Evolutionary conservation across 345 rosid species (phyloP).

Genomic region (Camelina hispida): DNA sequence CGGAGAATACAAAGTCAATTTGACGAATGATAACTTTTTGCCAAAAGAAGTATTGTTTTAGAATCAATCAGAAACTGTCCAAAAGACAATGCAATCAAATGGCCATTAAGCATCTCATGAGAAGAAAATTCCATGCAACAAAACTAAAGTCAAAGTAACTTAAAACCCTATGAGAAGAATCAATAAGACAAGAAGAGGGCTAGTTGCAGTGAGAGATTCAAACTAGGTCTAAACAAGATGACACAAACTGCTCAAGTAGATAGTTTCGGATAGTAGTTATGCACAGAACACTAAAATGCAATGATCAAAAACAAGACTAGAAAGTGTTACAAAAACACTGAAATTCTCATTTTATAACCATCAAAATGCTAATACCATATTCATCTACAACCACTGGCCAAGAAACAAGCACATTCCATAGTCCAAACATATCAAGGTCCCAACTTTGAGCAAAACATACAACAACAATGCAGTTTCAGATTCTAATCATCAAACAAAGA

Average conservation of each 20-base stretch:
- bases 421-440: neutral
- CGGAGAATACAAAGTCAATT: neutral
- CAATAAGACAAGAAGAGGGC: neutral
- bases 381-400: neutral
- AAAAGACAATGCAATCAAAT: neutral
- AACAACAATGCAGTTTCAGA: constrained; percentile 5
- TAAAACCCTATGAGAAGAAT: neutral
- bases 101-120: neutral
- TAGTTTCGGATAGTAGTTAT: neutral
- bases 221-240: neutral
- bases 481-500: constrained; percentile 1
- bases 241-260: neutral
- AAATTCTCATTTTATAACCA: neutral
- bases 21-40: neutral
- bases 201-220: neutral
- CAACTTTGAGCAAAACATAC: neutral
- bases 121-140: neutral
- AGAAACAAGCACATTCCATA: neutral
- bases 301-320: neutral
- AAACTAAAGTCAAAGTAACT: neutral
- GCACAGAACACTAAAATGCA: neutral
- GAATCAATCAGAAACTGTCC: neutral
- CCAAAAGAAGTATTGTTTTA: neutral
- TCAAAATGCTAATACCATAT: neutral
- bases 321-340: neutral